Percentiles rank a stretch among this genome's conserved stretches.
Conservation (phyloP, 1,139 yeast genomes). For the Hanseniaspora uvarum region DNA sequence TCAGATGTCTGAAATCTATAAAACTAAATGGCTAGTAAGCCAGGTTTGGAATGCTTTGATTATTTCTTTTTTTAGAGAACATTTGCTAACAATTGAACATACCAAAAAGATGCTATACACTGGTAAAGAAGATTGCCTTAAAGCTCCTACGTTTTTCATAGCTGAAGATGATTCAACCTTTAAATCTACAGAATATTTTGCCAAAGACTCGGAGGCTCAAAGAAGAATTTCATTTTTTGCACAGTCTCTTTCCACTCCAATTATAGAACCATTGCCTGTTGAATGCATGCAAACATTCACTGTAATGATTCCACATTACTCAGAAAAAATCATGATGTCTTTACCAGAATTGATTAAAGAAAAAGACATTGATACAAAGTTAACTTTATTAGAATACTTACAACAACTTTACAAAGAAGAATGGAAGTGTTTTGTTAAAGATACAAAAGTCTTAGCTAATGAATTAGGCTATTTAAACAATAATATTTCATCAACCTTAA, state of each 20-base stretch:
- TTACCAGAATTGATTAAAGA: slow-evolving; percentile 61
- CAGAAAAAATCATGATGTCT: slow-evolving; percentile 59
- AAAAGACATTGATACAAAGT: slow-evolving; percentile 45
- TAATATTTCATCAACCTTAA: background rate
- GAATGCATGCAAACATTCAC: slow-evolving; percentile 75
- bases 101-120: slow-evolving; percentile 51
- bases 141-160: slow-evolving; percentile 59
- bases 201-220: slow-evolving; percentile 68
- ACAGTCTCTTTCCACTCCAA: slow-evolving; percentile 68
- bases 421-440: slow-evolving; percentile 68
- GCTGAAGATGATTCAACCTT: slow-evolving; percentile 68
- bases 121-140: slow-evolving; percentile 36
- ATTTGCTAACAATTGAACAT: slow-evolving; percentile 62
- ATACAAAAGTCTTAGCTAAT: slow-evolving; percentile 40
- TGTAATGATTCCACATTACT: slow-evolving; percentile 75
- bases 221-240: slow-evolving; percentile 80
- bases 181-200: slow-evolving; percentile 49
- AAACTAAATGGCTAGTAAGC: slow-evolving; percentile 45
- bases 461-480: slow-evolving; percentile 25
- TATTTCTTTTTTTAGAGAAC: slow-evolving; percentile 67
- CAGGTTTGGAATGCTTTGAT: slow-evolving; percentile 76
- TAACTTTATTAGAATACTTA: slow-evolving; percentile 64
- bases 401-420: slow-evolving; percentile 59
- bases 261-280: slow-evolving; percentile 62
- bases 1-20: slow-evolving; percentile 41